These are phyloP conservation scores for Metschnikowia vanudenii DNA, from an alignment of 805 yeast species.

Conservation along the genomic window DNA sequence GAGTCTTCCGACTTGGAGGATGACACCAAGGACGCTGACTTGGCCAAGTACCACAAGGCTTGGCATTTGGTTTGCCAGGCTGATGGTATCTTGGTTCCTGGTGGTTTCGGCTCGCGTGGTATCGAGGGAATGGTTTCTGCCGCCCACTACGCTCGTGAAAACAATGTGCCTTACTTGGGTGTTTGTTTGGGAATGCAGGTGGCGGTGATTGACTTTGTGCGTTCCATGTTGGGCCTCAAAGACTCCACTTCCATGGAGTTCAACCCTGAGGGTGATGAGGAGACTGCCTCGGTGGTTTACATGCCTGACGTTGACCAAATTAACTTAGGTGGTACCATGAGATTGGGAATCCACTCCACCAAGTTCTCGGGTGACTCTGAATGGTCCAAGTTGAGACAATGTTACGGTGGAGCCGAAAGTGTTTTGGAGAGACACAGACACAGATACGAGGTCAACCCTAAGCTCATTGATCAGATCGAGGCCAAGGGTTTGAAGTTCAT, in stretches of 20 bases:
- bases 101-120: slow-evolving; percentile 97
- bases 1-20: slow-evolving; percentile 90
- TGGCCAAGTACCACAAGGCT: slow-evolving; percentile 85
- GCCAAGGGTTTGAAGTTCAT: slow-evolving; percentile 79
- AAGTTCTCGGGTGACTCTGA: slow-evolving; percentile 68
- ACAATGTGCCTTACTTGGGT: slow-evolving; percentile 90
- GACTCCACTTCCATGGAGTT: slow-evolving; percentile 84
- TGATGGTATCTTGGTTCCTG: slow-evolving; percentile 96
- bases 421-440: slow-evolving; percentile 97
- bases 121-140: slow-evolving; percentile 98
- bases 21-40: slow-evolving; percentile 57
- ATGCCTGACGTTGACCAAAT: slow-evolving; percentile 98
- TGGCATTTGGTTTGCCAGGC: slow-evolving; percentile 94
- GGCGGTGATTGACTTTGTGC: slow-evolving; percentile 90
- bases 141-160: slow-evolving; percentile 97
- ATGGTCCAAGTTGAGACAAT: slow-evolving; percentile 66
- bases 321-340: slow-evolving; percentile 98
- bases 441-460: slow-evolving; percentile 95
- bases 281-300: slow-evolving; percentile 77
- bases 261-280: slow-evolving; percentile 57
- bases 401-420: slow-evolving; percentile 68
- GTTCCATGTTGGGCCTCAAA: slow-evolving; percentile 68
- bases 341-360: slow-evolving; percentile 92
- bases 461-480: slow-evolving; percentile 68
- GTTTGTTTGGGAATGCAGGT: slow-evolving; percentile 96